A percentile compares a stretch with the other conserved stretches of the same genome.
Evolutionary conservation across 352 stramenopile species (phyloP).

Genomic region (Phytophthora tentaculata): DNA sequence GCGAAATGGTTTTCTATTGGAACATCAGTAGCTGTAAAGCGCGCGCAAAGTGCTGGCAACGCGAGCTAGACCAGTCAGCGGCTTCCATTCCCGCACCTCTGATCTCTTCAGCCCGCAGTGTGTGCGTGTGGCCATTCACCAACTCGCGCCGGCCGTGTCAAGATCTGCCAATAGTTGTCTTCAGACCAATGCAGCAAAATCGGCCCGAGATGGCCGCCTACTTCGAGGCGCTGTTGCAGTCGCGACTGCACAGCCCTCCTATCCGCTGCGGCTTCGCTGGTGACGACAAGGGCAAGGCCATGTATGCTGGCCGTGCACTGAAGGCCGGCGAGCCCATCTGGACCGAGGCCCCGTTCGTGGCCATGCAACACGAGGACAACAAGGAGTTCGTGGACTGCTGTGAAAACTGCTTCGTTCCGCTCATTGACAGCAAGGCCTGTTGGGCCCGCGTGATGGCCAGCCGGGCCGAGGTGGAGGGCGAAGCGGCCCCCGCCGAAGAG

Average conservation of each 20-base stretch:
- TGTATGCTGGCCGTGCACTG: slow-evolving; percentile 63
- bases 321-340: slow-evolving; percentile 74
- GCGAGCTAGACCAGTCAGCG: slow-evolving; percentile 10
- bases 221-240: slow-evolving; percentile 67
- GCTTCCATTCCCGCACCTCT: slow-evolving; percentile 2
- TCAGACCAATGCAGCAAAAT: slow-evolving; percentile 47
- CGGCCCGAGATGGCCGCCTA: slow-evolving; percentile 55
- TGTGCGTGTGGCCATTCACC: slow-evolving; percentile 11
- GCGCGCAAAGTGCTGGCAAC: slow-evolving; percentile 20
- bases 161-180: slow-evolving; percentile 4
- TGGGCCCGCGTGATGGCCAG: slow-evolving; percentile 64
- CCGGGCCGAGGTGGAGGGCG: slow-evolving; percentile 42
- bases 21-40: slow-evolving; percentile 27
- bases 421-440: slow-evolving; percentile 65
- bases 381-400: slow-evolving; percentile 83
- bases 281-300: slow-evolving; percentile 75
- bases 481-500: slow-evolving; percentile 53
- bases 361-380: slow-evolving; percentile 84
- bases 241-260: slow-evolving; percentile 54
- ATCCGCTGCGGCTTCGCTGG: slow-evolving; percentile 58
- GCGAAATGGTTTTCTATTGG: slow-evolving; percentile 22
- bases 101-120: slow-evolving; percentile 10
- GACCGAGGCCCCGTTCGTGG: slow-evolving; percentile 76
- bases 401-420: slow-evolving; percentile 80
- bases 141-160: slow-evolving; percentile 9